Evolutionary conservation across 768 basidiomycete genomes (phyloP).

Genomic region (Lanmaoa pseudosensibilis): DNA sequence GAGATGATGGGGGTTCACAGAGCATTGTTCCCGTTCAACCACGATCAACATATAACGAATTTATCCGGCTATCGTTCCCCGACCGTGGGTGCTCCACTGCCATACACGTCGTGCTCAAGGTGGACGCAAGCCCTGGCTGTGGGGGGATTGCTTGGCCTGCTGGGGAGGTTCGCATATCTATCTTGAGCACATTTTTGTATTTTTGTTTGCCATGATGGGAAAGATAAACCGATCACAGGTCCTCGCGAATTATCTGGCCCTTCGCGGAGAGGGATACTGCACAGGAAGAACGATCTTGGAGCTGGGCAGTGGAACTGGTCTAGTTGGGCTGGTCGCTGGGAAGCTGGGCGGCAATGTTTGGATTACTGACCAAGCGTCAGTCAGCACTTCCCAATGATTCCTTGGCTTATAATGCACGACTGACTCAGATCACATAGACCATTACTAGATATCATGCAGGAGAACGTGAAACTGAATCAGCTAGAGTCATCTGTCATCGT

Average conservation of each 20-base stretch:
- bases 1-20: conserved; percentile 20
- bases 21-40: conserved; percentile 54
- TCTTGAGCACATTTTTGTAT: background rate
- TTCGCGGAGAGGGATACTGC: conserved; percentile 51
- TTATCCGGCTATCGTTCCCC: conserved; percentile 45
- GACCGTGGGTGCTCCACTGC: background rate
- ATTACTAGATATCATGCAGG: conserved; percentile 73
- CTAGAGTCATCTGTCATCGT: conserved; percentile 53
- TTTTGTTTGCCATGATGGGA: background rate
- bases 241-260: conserved; percentile 71
- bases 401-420: conserved; percentile 5
- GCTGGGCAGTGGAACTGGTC: conserved; percentile 88
- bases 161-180: conserved; percentile 61
- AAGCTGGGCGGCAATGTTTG: conserved; percentile 66
- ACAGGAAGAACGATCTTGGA: conserved; percentile 66
- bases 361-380: conserved; percentile 91
- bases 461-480: conserved; percentile 69
- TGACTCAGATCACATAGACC: conserved; percentile 47
- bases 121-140: conserved; percentile 86
- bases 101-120: conserved; percentile 45
- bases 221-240: conserved; percentile 47
- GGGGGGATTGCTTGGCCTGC: conserved; percentile 94
- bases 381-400: conserved; percentile 26
- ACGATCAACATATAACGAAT: conserved; percentile 48
- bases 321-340: conserved; percentile 85